Percentiles rank a stretch among this genome's conserved stretches.
phyloP scores from a whole-genome alignment of 495 filamentous ascomycete genomes.

The Elasticomyces elasticus region DNA sequence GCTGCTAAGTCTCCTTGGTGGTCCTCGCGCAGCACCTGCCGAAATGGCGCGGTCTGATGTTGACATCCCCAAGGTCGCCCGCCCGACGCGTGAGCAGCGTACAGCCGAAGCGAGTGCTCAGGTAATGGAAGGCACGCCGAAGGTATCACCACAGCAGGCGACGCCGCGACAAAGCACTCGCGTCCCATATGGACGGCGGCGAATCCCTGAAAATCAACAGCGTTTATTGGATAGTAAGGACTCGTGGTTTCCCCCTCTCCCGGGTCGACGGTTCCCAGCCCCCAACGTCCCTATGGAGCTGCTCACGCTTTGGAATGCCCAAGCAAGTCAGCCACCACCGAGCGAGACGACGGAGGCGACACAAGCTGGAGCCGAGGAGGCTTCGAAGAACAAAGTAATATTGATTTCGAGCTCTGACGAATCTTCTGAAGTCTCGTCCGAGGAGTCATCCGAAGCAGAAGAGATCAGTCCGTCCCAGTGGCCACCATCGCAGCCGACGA shows the following conservation, averaged over 20 bases:
- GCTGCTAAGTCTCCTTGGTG: slow-evolving; percentile 19
- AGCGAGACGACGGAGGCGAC: background rate
- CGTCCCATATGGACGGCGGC: slow-evolving; percentile 33
- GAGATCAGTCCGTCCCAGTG: slow-evolving; percentile 3
- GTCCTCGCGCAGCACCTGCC: background rate
- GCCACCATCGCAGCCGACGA: background rate
- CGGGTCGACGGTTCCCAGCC: slow-evolving; percentile 13
- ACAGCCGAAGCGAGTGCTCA: background rate
- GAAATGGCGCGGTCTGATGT: background rate
- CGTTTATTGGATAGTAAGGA: slow-evolving; percentile 44
- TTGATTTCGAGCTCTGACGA: background rate
- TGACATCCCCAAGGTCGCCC: background rate
- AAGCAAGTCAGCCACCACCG: background rate
- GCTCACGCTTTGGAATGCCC: slow-evolving; percentile 7
- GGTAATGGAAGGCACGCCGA: background rate
- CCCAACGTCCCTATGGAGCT: slow-evolving; percentile 19
- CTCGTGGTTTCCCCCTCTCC: slow-evolving; percentile 22
- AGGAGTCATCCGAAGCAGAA: background rate
- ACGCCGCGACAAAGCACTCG: slow-evolving; percentile 31
- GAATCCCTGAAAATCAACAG: slow-evolving; percentile 51
- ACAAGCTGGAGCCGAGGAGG: background rate
- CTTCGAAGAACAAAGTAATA: background rate
- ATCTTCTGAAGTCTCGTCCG: background rate
- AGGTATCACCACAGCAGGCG: background rate
- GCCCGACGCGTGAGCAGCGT: background rate